Evolutionary conservation across 345 rosid genomes (phyloP), one percentile per base, ranked within the genome.

Genomic region (Reutealis trisperma): DNA sequence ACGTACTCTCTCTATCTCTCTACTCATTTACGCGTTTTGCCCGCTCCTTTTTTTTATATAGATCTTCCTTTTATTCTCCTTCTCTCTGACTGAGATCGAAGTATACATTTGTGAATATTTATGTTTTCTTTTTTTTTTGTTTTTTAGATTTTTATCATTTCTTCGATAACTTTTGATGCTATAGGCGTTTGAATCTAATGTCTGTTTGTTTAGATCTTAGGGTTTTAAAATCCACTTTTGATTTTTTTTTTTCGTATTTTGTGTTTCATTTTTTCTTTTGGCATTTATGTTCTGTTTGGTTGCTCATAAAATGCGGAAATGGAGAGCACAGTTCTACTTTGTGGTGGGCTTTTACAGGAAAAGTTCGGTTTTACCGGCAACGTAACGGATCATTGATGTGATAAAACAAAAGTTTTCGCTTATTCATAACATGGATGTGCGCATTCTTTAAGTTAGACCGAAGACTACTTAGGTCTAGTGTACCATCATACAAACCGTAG

Each of bases 31-130:
- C n/a, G n/a, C n/a, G n/a, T n/a, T n/a, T n/a, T n/a, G n/a, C n/a
- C n/a, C n/a, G n/a, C n/a, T n/a, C n/a, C n/a, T n/a, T n/a, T n/a
- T n/a, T n/a, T 66, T 21, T 42, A 0, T 42, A 4, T 11, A 44
- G 70, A 66, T 66, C 70, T 66, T 66, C 27, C 30, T 66, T 42
- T 15, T 66, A 16, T 11, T 66, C 24, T 66, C 25, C 25, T 44
- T 42, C 27, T 66, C 51, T 42, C 30, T 14, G 27, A 66, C 22
- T 66, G 27, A n/a, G 52, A 66, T 66, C 70, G 15, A 47, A 18
- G 7, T 66, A 0, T 25, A 4, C 49, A 22, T 21, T 21, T 42
- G 2, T 0, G 25, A 19, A 8, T 44, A 1, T 21, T n/a, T n/a
- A 4, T 1, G 41, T 41, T 42, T 8, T 42, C 4, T 12, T 15